Evolutionary conservation across 2,329 filamentous ascomycete genomes (phyloP).

Genomic region (Curvularia sp.): DNA sequence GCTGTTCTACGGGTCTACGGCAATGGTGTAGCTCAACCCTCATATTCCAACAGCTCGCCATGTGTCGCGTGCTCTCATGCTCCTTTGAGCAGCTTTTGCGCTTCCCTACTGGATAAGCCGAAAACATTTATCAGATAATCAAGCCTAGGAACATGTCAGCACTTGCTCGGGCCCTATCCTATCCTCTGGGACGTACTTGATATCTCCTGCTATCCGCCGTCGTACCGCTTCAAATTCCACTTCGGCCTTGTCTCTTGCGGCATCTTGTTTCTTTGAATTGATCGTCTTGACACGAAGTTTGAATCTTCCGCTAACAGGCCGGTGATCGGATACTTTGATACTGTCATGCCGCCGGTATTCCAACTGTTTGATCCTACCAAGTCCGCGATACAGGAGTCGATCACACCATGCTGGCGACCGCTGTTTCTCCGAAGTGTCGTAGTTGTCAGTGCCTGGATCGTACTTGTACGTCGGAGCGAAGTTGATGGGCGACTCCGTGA

Average conservation of each 20-base stretch:
- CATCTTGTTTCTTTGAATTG: constrained; percentile 68
- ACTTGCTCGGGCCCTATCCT: not conserved
- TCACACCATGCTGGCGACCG: constrained; percentile 97
- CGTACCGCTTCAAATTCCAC: constrained; percentile 76
- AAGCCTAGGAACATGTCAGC: constrained; percentile 55
- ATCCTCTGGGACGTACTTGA: constrained; percentile 69
- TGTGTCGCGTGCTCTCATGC: constrained; percentile 13
- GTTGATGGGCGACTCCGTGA: constrained; percentile 87
- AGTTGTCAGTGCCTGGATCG: constrained; percentile 91
- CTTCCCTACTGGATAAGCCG: constrained; percentile 63
- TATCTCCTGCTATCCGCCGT: constrained; percentile 70
- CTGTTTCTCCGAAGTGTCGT: constrained; percentile 94
- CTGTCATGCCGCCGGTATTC: constrained; percentile 86
- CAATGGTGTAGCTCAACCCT: constrained; percentile 1
- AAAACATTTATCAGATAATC: constrained; percentile 71
- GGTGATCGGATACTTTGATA: constrained; percentile 87
- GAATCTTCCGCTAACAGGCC: constrained; percentile 88
- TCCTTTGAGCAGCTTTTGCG: constrained; percentile 53
- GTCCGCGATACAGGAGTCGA: constrained; percentile 82
- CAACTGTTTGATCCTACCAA: constrained; percentile 82
- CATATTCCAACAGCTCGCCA: not conserved
- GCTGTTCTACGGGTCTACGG: not conserved
- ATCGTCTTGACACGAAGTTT: constrained; percentile 85
- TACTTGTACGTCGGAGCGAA: constrained; percentile 99
- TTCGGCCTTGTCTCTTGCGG: constrained; percentile 75